Conservation (phyloP, 176 grass and related monocot genomes). For the Cenchrus purpureus region DNA sequence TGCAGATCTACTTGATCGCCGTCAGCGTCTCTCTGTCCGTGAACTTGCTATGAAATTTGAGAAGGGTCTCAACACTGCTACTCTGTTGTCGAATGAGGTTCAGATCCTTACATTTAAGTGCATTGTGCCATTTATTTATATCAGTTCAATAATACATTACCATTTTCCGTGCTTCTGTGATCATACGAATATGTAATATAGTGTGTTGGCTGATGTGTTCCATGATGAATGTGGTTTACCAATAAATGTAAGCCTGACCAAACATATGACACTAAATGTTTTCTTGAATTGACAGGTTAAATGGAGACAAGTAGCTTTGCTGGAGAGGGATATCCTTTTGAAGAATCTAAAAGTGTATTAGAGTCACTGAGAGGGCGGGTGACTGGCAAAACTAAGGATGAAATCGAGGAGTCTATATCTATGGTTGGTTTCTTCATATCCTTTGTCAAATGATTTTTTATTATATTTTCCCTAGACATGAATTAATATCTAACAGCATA, state of each 20-base stretch:
- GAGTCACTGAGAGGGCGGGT: conserved; percentile 66
- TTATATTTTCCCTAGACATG: conserved; percentile 7
- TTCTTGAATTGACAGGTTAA: conserved; percentile 58
- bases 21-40: conserved; percentile 78
- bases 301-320: conserved; percentile 80
- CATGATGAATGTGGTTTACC: neutral
- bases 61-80: conserved; percentile 80
- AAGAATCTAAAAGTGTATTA: conserved; percentile 79
- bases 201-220: neutral
- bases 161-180: neutral
- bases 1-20: conserved; percentile 56
- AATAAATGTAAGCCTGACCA: neutral
- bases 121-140: conserved; percentile 21
- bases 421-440: conserved; percentile 68
- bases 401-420: conserved; percentile 77
- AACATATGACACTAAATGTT: conserved; percentile 6
- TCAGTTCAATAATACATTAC: neutral
- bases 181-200: neutral
- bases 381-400: conserved; percentile 77
- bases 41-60: conserved; percentile 91
- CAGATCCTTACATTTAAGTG: conserved; percentile 9
- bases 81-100: conserved; percentile 82
- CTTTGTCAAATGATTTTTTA: conserved; percentile 5
- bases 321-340: conserved; percentile 81
- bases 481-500: neutral